These are phyloP conservation scores for Penicillium sp. DNA, from an alignment of 2,329 filamentous ascomycete species.

Conservation along the genomic window DNA sequence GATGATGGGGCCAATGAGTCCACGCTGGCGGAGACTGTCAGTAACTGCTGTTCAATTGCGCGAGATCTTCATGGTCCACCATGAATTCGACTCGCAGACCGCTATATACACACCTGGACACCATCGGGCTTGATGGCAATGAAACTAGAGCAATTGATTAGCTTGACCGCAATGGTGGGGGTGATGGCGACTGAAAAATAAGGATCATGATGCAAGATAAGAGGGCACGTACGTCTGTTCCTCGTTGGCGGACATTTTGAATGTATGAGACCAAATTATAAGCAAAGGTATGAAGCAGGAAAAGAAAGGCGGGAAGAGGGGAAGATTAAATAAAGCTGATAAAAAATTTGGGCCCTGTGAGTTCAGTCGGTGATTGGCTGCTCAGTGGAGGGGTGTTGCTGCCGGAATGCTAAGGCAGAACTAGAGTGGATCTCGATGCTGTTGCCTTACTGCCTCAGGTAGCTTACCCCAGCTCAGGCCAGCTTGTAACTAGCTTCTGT, in stretches of 20 bases:
- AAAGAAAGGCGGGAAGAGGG: constrained; percentile 14
- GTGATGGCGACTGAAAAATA: constrained; percentile 9
- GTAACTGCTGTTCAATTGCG: constrained; percentile 18
- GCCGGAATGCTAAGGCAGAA: constrained; percentile 1
- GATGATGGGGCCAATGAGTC: constrained; percentile 97
- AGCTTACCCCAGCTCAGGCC: constrained; percentile 35
- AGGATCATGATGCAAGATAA: neutral
- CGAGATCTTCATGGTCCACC: neutral
- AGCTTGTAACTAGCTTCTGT: constrained; percentile 34
- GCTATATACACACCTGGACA: constrained; percentile 71
- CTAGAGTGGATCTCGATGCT: neutral
- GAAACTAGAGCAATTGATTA: constrained; percentile 64
- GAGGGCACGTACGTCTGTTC: constrained; percentile 75
- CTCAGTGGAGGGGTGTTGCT: constrained; percentile 6
- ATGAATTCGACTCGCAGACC: neutral
- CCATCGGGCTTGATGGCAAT: constrained; percentile 99
- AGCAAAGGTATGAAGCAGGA: constrained; percentile 22
- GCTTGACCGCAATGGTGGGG: constrained; percentile 26
- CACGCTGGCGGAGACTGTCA: constrained; percentile 61
- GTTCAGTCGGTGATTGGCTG: constrained; percentile 7
- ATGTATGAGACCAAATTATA: constrained; percentile 19
- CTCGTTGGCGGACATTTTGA: constrained; percentile 60
- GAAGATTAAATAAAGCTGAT: constrained; percentile 43
- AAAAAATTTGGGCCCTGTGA: constrained; percentile 18
- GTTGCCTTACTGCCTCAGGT: constrained; percentile 24